phyloP scores from a whole-genome alignment of 176 grass and related monocot species.

The Puccinellia tenuiflora region DNA sequence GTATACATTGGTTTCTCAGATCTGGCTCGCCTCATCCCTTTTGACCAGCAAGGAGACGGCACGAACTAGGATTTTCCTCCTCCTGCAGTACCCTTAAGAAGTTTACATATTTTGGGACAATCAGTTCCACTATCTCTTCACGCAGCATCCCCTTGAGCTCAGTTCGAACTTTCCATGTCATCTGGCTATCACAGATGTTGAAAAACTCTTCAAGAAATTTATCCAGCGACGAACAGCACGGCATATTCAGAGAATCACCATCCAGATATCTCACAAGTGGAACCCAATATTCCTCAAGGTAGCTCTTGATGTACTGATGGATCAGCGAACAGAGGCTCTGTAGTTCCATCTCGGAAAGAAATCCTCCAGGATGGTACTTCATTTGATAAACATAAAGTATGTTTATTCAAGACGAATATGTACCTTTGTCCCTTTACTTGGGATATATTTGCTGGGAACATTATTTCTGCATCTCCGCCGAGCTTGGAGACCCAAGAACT shows the following conservation, averaged over 20 bases:
- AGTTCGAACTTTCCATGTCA: too few species aligned
- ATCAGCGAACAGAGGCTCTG: background rate
- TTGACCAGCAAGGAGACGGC: background rate
- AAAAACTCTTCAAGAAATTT: too few species aligned
- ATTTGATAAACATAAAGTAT: background rate
- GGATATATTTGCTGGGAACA: background rate
- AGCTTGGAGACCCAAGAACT: background rate
- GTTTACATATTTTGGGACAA: background rate
- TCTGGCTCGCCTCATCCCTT: background rate
- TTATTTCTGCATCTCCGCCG: background rate
- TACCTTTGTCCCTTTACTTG: background rate
- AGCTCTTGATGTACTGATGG: background rate
- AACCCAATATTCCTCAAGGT: background rate
- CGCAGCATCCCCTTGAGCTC: too few species aligned
- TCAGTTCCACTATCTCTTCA: background rate
- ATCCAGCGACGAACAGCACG: too few species aligned
- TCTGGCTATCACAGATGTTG: too few species aligned
- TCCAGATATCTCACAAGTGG: background rate
- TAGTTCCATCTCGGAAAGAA: background rate
- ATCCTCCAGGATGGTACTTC: background rate
- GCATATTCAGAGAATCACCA: too few species aligned
- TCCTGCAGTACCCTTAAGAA: background rate
- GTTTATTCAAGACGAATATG: background rate
- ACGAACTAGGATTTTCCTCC: background rate
- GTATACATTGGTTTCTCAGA: background rate